Percentiles rank a stretch among this genome's conserved stretches.
Conservation (phyloP, 1,284 basidiomycete genomes). For the Trametes sp. region DNA sequence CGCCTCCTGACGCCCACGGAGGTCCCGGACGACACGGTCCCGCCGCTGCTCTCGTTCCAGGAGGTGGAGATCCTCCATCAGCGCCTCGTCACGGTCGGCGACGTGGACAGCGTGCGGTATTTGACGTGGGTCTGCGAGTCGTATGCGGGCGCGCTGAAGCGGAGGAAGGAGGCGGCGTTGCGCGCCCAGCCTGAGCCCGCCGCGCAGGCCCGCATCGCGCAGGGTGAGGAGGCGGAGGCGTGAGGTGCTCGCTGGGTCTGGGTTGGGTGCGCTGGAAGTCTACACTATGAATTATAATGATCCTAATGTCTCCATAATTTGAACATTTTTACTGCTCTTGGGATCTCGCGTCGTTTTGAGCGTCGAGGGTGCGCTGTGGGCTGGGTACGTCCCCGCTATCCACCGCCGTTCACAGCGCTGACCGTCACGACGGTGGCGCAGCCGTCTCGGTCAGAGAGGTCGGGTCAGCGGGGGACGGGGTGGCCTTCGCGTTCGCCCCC, state of each 20-base stretch:
- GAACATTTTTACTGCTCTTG: neutral
- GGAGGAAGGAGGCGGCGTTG: conserved; percentile 55
- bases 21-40: conserved; percentile 71
- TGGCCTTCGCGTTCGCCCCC: too few species aligned
- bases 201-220: too few species aligned
- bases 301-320: neutral
- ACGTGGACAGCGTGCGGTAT: conserved; percentile 56
- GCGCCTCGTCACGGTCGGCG: conserved; percentile 56
- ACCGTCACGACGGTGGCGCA: too few species aligned
- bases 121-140: conserved; percentile 72
- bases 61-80: conserved; percentile 76
- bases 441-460: too few species aligned
- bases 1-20: conserved; percentile 60
- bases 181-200: conserved; percentile 23
- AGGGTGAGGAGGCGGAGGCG: neutral
- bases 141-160: conserved; percentile 70
- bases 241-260: too few species aligned
- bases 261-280: too few species aligned
- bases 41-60: conserved; percentile 69
- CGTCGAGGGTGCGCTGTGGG: too few species aligned
- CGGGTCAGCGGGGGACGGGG: too few species aligned
- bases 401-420: too few species aligned
- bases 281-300: conserved; percentile 1
- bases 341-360: too few species aligned
- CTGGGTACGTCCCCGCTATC: too few species aligned